Percentiles rank a stretch among this genome's conserved stretches.
phyloP scores from a whole-genome alignment of 192 early-diverging fungal genomes.

The Gonapodya prolifera region DNA sequence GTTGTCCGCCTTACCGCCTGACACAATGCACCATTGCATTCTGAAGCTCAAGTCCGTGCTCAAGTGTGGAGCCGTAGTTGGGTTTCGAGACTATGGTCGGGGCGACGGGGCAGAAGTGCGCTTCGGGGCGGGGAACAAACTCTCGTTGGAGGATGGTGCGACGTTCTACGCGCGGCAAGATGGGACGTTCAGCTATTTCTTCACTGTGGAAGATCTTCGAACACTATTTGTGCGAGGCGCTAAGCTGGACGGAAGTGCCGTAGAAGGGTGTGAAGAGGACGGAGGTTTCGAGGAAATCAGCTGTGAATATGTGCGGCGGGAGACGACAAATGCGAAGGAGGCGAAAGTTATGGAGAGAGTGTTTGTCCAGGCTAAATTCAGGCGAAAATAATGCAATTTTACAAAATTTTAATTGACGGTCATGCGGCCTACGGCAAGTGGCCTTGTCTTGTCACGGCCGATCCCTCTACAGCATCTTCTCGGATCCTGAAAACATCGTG shows the following conservation, averaged over 20 bases:
- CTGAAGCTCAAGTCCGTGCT: neutral
- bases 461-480: too few relatives aligned
- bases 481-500: too few relatives aligned
- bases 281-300: neutral
- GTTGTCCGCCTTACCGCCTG: slow-evolving; percentile 4
- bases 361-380: neutral
- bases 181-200: neutral
- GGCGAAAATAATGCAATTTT: neutral
- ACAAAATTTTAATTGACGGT: too few relatives aligned
- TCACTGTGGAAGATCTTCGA: neutral
- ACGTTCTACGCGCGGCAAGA: neutral
- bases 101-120: neutral
- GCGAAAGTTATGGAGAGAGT: neutral
- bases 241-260: neutral
- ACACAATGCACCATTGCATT: slow-evolving; percentile 9
- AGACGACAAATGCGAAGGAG: neutral
- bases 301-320: neutral
- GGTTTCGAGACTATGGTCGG: neutral
- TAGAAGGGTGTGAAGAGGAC: neutral
- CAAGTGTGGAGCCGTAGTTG: neutral
- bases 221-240: neutral
- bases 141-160: neutral
- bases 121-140: neutral
- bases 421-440: too few relatives aligned
- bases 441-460: too few relatives aligned